These are phyloP conservation scores for Cystobasidium slooffiae DNA, from an alignment of 1,284 basidiomycete genomes.

Conservation along the genomic window DNA sequence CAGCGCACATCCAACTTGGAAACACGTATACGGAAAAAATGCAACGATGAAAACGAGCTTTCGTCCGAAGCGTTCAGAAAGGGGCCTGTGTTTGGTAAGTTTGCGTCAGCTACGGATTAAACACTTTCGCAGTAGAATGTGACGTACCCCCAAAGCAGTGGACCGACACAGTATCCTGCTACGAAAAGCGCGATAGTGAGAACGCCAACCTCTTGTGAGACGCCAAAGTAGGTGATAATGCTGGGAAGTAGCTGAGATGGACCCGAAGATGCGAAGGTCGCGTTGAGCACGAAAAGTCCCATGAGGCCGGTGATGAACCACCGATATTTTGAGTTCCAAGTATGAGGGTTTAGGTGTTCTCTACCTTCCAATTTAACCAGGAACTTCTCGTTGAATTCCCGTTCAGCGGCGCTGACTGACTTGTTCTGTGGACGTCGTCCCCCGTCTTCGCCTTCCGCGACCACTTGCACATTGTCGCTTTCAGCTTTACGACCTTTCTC, in stretches of 20 bases:
- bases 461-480: not conserved
- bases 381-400: constrained; percentile 55
- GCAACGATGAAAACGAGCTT: constrained; percentile 70
- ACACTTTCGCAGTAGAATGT: not conserved
- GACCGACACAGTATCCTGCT: constrained; percentile 56
- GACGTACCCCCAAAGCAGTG: constrained; percentile 35
- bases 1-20: constrained; percentile 70
- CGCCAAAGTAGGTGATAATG: constrained; percentile 64
- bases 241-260: constrained; percentile 62
- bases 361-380: constrained; percentile 59
- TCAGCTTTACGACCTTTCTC: constrained; percentile 11
- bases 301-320: constrained; percentile 69
- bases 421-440: constrained; percentile 8
- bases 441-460: constrained; percentile 1
- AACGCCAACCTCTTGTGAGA: constrained; percentile 64
- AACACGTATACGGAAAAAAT: constrained; percentile 69
- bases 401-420: constrained; percentile 11
- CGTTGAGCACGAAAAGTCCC: constrained; percentile 70
- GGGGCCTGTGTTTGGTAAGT: no score
- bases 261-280: constrained; percentile 67
- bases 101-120: not conserved
- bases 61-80: constrained; percentile 64
- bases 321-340: constrained; percentile 64
- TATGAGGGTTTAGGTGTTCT: constrained; percentile 62
- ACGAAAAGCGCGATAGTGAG: constrained; percentile 60